phyloP scores from a whole-genome alignment of 2,329 filamentous ascomycete genomes.

The Stylonectria norvegica region DNA sequence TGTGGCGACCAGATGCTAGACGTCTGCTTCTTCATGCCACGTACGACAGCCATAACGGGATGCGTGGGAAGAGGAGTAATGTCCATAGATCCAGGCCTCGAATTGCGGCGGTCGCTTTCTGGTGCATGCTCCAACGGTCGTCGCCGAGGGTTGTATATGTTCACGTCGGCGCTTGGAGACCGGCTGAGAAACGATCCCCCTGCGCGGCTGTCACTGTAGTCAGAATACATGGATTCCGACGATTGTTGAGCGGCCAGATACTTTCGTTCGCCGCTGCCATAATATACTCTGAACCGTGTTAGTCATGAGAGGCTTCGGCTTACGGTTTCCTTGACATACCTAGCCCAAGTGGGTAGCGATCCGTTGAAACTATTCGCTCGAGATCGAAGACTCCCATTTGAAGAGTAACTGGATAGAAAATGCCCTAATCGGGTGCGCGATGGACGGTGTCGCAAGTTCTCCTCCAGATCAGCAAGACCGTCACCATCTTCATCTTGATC shows the following conservation, averaged over 20 bases:
- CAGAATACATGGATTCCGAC: constrained; percentile 45
- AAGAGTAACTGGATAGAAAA: constrained; percentile 47
- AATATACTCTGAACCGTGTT: constrained; percentile 55
- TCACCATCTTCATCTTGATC: constrained; percentile 64
- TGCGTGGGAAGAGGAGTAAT: constrained; percentile 36
- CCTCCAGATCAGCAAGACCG: constrained; percentile 57
- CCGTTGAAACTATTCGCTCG: constrained; percentile 33
- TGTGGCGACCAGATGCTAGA: constrained; percentile 73
- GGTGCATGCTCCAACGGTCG: constrained; percentile 37
- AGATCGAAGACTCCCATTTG: constrained; percentile 48
- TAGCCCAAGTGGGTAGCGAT: constrained; percentile 54
- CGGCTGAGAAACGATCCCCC: constrained; percentile 44
- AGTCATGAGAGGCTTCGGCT: too few relatives aligned
- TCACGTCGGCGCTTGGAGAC: constrained; percentile 48
- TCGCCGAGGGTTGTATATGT: constrained; percentile 45
- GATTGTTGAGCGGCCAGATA: constrained; percentile 45
- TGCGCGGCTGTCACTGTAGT: constrained; percentile 46
- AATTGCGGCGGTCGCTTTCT: constrained; percentile 7
- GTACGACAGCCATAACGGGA: constrained; percentile 25
- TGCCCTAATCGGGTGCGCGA: constrained; percentile 53
- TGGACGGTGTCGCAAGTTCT: constrained; percentile 48
- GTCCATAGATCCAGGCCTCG: constrained; percentile 40
- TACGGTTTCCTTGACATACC: constrained; percentile 32
- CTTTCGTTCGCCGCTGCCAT: constrained; percentile 61
- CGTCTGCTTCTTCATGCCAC: constrained; percentile 44